Evolutionary conservation across 2,329 filamentous ascomycete genomes (phyloP), one percentile per base, ranked within the genome.

Genomic region (Diaporthe sp.): DNA sequence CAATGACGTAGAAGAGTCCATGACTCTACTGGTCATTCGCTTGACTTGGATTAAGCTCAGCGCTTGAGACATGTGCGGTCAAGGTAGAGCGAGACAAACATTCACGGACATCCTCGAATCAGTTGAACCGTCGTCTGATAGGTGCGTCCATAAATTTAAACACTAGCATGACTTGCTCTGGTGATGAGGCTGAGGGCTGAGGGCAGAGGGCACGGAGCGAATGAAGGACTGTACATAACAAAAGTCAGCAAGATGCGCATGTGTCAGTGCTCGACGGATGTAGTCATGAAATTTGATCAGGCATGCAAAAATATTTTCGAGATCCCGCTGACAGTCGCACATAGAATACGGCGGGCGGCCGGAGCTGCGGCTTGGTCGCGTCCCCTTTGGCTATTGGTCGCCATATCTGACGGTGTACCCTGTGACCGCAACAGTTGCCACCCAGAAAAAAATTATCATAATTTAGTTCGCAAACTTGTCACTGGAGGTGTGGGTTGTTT

Each of bases 1-100:
- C 47, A 68, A 53, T 68, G 65, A 68, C 65, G 22, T 28, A 51
- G 42, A 68, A 17, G 31, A 53, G 65, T 39, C 65, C 31, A 68
- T 68, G 65, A 68, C 47, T 63, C 39, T 51, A 37, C 31, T 44
- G 25, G 22, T 13, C 31, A 53, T 37, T 47, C 3, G 17, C 42
- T 51, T 51, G 42, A 53, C 47, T 12, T 68, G 22, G 17, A 28
- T 68, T 31, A 53, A 68, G 65, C 47, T 68, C 31, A 39, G 39
- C 31, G 31, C 65, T 53, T 42, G 47, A 68, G 65, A 39, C 65
- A 39, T 31, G 28, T 5, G 47, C 22, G 28, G 22, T 53, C 63
- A 39, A 39, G 47, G 22, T 39, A 47, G 17, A 10, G 60, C 12
- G 39, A 22, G 25, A 4, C 9, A 6, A 39, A 39, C 10, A 31